Evolutionary conservation across 495 filamentous ascomycete species (phyloP).

Genomic region (Hypoxylon trugodes): DNA sequence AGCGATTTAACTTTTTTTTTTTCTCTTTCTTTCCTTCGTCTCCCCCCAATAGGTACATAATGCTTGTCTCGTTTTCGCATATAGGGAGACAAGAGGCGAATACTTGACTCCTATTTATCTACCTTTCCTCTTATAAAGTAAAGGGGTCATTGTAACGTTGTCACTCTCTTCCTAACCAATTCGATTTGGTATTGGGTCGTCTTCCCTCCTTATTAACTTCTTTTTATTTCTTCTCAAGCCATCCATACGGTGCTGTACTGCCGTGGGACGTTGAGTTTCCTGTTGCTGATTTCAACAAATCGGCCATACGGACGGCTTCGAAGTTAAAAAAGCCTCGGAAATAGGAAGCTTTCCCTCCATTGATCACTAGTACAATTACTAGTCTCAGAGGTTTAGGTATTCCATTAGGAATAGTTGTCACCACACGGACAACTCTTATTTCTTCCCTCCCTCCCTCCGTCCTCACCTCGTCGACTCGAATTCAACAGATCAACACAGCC

Average conservation of each 20-base stretch:
- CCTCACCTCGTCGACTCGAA: too few species aligned
- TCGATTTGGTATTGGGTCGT: conserved; percentile 6
- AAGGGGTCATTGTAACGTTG: not conserved
- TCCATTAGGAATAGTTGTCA: not conserved
- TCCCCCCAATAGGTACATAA: conserved; percentile 10
- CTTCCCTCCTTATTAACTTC: not conserved
- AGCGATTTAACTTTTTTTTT: conserved; percentile 13
- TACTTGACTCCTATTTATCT: not conserved
- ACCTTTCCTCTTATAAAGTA: conserved; percentile 12
- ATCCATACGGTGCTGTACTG: conserved; percentile 21
- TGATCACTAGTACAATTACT: not conserved
- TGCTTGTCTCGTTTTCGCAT: conserved; percentile 3
- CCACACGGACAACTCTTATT: not conserved
- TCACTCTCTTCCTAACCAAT: not conserved
- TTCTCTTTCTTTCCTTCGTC: not conserved
- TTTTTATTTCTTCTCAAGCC: not conserved
- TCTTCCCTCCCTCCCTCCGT: not conserved
- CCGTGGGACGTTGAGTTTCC: conserved; percentile 17
- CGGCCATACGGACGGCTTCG: not conserved
- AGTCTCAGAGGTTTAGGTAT: not conserved
- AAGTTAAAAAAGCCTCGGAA: not conserved
- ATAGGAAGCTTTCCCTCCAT: not conserved
- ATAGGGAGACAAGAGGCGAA: conserved; percentile 15
- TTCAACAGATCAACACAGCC: not conserved
- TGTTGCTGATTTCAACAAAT: conserved; percentile 14